Evolutionary conservation across 345 rosid species (phyloP), one percentile per base, ranked within the genome.

Genomic region (Dimocarpus longan): DNA sequence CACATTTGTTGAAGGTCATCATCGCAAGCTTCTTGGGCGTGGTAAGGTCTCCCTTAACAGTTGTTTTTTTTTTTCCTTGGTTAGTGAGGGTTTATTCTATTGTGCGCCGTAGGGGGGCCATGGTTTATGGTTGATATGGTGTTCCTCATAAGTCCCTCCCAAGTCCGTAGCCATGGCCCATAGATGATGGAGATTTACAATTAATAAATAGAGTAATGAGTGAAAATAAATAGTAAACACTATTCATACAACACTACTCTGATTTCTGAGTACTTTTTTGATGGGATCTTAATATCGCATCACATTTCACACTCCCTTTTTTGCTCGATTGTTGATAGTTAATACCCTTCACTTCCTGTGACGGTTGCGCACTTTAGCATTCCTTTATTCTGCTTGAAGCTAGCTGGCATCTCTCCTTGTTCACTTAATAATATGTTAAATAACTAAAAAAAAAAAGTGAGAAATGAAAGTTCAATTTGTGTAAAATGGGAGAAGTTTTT

Each of bases 1-100:
- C 67, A 43, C 82, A 1, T 42, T 68, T 69, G 46, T 68, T 69
- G 60, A 69, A 24, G 71, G 76, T 10, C 82, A 75, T 19, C 90
- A 90, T 74, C 91, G 96, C 76, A 93, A 88, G 79, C 86, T 90
- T 74, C 93, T 88, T 66, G 79, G 24, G 69, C 83, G 60, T 56
- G 87, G 91, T 88, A 83, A 81, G 71, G 18, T 7, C 28, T 4
- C 12, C 5, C 52, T 46, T 46, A 46, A 3, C 5, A 7, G 12
- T 11, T 76, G 76, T 79, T 76, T 10, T 15, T 63, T 76, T 39
- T 21, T 19, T 3, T 16, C 15, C 3, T 0, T 10, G 4, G 18
- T 44, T 44, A 6, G 57, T 74, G 73, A 66, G 60, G 82, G 24
- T 76, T 66, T 28, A 21, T 39, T 60, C 86, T 82, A 82, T 42